Evolutionary conservation across 306 rosid genomes (phyloP), one percentile per base, ranked within the genome.

Genomic region (Glycine soja): DNA sequence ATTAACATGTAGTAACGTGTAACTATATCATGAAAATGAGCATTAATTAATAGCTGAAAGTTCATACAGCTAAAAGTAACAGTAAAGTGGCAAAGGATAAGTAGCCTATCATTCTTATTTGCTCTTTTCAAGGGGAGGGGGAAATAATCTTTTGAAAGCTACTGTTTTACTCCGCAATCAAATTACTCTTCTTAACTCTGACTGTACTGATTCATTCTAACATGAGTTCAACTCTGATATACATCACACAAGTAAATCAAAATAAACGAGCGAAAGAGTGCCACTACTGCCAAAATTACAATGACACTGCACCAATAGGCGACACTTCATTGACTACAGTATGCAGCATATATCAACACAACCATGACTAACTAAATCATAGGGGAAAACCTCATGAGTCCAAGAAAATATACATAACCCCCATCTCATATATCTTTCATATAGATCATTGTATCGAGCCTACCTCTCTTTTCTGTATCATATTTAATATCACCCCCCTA

Each of bases 251-350:
- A 76, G 81, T 84, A 79, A 70, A 78, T 53, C 62, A 63, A 77
- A 63, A 80, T 59, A 42, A 87, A 56, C 56, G 36, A 72, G 30
- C 42, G 74, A 85, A 90, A 88, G 79, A 90, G 88, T 88, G 90
- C 88, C 89, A 82, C 88, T 74, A 75, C 95, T 89, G 88, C 92
- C 93, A 90, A 93, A 93, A 91, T 81, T 90, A 90, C 90, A 83
- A 85, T 88, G 89, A 88, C 88, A 83, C 80, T 77, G 81, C 80
- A 84, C 90, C 93, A 87, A 86, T 72, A 78, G 59, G 84, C 61
- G 81, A 86, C 88, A 79, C 88, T 71, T 86, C 82, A 83, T 86
- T 81, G 88, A 80, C 82, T 82, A 83, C 50, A 80, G 86, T 88
- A 85, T 86, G 89, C 86, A 90, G 82, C 90, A 87, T 84, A 83